A percentile compares a stretch with the other conserved stretches of the same genome.
These are phyloP conservation scores for Hymenoscyphus occultus DNA, from an alignment of 2,329 filamentous ascomycete genomes.

Conservation along the genomic window DNA sequence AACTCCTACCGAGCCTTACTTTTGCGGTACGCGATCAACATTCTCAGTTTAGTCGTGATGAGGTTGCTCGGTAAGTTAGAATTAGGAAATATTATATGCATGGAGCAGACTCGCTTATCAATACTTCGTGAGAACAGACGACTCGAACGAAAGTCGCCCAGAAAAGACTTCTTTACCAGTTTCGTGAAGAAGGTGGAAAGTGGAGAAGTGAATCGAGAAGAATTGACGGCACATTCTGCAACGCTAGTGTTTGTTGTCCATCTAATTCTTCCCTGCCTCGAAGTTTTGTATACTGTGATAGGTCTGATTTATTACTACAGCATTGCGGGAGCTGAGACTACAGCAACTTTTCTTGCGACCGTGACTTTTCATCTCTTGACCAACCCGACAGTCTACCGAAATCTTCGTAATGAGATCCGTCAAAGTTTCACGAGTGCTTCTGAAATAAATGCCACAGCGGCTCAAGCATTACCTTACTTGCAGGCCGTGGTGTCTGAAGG, in stretches of 20 bases:
- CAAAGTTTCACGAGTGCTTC: background rate
- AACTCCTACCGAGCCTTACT: background rate
- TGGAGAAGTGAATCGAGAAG: background rate
- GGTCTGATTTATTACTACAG: conserved; percentile 22
- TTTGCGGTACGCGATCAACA: background rate
- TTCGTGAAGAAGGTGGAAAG: background rate
- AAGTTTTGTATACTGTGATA: background rate
- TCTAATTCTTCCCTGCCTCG: background rate
- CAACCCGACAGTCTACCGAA: conserved; percentile 30
- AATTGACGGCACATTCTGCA: conserved; percentile 34
- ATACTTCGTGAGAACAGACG: background rate
- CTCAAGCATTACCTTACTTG: conserved; percentile 6
- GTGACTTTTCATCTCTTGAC: conserved; percentile 51
- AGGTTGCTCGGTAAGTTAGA: background rate
- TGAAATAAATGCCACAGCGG: conserved; percentile 14
- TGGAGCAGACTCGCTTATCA: background rate
- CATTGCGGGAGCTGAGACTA: conserved; percentile 35
- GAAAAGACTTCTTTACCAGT: conserved; percentile 14
- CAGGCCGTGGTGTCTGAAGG: conserved; percentile 13
- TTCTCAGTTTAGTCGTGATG: background rate
- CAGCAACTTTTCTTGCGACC: conserved; percentile 31
- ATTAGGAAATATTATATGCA: background rate
- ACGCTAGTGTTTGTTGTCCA: background rate
- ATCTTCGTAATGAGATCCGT: background rate
- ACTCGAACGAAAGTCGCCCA: background rate